Evolutionary conservation across 73 alveolate species (phyloP).

Genomic region (Symbiodinium pilosum): DNA sequence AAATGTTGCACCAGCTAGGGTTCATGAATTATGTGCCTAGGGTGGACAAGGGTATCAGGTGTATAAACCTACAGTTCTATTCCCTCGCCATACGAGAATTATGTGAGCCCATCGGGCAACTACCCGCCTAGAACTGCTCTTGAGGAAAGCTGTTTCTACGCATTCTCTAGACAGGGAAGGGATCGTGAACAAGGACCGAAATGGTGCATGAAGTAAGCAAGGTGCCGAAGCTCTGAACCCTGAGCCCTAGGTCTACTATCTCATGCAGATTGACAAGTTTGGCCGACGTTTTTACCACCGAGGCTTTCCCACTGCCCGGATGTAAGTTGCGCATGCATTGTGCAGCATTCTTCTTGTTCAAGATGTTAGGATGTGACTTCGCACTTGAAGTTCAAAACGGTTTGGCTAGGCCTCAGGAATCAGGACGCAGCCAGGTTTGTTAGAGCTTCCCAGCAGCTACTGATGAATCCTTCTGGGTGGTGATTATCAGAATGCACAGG

Average conservation of each 20-base stretch:
- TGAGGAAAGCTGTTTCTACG: background rate
- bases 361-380: background rate
- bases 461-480: background rate
- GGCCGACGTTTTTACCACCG: slow-evolving; percentile 91
- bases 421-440: background rate
- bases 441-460: background rate
- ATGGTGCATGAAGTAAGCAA: background rate
- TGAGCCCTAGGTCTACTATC: slow-evolving; percentile 52
- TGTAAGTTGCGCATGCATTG: background rate
- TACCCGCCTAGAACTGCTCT: too few species aligned
- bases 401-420: too few species aligned
- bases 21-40: too few species aligned
- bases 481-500: too few species aligned
- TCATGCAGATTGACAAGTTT: slow-evolving; percentile 91
- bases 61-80: too few species aligned
- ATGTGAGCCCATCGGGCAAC: too few species aligned
- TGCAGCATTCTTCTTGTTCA: background rate
- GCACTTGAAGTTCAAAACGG: background rate
- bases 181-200: background rate
- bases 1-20: too few species aligned
- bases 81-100: too few species aligned
- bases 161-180: background rate
- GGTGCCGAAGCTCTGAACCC: background rate
- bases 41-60: too few species aligned
- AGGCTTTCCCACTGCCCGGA: slow-evolving; percentile 1